Base-by-base conservation (phyloP, 176 grass and related monocot genomes). In the Rhipidocladum racemiflorum region DNA sequence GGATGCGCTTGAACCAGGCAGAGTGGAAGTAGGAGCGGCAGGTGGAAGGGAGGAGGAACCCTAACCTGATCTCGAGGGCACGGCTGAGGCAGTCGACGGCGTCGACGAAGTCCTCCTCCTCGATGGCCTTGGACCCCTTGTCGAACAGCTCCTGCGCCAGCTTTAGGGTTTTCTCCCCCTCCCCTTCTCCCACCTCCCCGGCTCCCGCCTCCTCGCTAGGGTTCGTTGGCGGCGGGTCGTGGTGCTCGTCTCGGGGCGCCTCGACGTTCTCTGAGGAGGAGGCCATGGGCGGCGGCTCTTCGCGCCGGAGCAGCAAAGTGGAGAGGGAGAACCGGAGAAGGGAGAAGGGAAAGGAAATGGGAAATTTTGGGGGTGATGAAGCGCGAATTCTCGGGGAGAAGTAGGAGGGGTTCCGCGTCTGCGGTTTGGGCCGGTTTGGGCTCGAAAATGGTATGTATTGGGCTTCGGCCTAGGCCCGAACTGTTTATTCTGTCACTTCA, bases 11-110 rank as follows among this genome's bases (percentile, higher is more conserved):
- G 15, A 14, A 5, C 27, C 35, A 11, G 45, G 29, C 0, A 32
- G 17, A 15, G n/a, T 16, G 56, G 25, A 53, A 14, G 24, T 27
- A 24, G 32, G 11, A 20, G 40, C 5, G 21, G 18, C 1, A 24
- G 67, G 20, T n/a, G 18, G 14, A 7, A 42, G 28, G 8, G 42
- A 15, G 8, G 42, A 15, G 68, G 9, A 93, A 83, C 73, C 82
- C 82, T 90, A 86, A 99, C 96, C 91, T 91, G 87, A 95, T 93
- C 72, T 99, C 92, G 75, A 99, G 93, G 71, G 92, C 88, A 61
- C 87, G 91, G 85, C 96, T 93, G 80, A 99, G 91, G 67, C 84
- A 91, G 86, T 99, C 92, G 15, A 86, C 92, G 79, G 96, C 92
- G 11, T 88, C 91, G 29, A 84, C 87, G 65, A 86, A 91, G 65